Base-by-base conservation (phyloP, 1,284 basidiomycete species). In the Anthracocystis walkeri region DNA sequence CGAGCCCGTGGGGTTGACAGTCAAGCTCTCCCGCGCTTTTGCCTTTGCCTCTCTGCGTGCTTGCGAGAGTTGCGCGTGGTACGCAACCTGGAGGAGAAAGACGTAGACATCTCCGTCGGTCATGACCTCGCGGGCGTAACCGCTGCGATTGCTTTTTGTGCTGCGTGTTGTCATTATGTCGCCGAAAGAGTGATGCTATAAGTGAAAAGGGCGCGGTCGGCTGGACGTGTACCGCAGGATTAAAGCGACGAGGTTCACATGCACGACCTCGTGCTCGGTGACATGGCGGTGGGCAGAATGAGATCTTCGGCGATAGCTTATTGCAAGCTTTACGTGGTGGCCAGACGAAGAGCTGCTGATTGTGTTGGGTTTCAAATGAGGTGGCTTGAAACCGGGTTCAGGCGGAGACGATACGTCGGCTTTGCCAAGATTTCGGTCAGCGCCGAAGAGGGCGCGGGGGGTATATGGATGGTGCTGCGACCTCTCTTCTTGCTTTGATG, bases 81-180 rank as follows among this genome's bases (percentile, higher is more conserved):
- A 81, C 31, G 82, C 80, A 4, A 78, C 75, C 58, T 84, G 82
- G 11, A 84, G 75, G 14, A 83, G 66, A 42, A 78, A 84, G 38
- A 82, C 80, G 49, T 84, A 84, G 50, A 83, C 80, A 23, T 84
- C 82, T 45, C 82, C 82, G 44, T 84, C 82, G 7, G 82, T 80
- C 64, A 84, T 77, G 45, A 56, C 56, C 16, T 70, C 62, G 58
- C 56, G 55, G 14, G 52, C 70, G 25, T 65, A 62, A 29, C 53
- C 65, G 58, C 70, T 72, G 20, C 58, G 57, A 12, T 50, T 68
- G 74, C 78, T 80, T 20, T 52, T 65, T 7, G 75, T 77, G 58
- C 79, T 80, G 49, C 77, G 65, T 1, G 79, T 80, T 10, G 79
- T 80, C 79, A 80, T 80, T 38, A 14, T 16, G 33, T 16, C 50